A percentile compares a stretch with the other conserved stretches of the same genome.
phyloP scores from a whole-genome alignment of 1,139 yeast genomes.

The Pichia sp. region DNA sequence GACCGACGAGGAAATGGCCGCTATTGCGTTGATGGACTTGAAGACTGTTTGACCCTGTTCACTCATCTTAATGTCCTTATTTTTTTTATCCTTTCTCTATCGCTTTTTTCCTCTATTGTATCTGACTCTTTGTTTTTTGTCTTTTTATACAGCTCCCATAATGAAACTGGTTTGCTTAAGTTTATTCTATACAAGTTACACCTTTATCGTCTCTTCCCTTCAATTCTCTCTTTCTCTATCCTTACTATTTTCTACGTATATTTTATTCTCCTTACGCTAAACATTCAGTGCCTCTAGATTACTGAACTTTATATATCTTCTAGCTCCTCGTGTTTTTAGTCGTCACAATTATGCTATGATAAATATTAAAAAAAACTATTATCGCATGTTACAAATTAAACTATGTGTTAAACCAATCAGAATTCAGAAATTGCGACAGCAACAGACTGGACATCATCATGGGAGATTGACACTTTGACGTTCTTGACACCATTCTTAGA shows the following conservation, averaged over 20 bases:
- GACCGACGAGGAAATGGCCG: constrained; percentile 47
- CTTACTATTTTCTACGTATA: neutral
- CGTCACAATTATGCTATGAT: no score
- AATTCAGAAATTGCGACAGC: constrained; percentile 90
- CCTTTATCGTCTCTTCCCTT: neutral
- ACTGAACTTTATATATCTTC: neutral
- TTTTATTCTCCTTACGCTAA: neutral
- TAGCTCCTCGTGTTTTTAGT: no score
- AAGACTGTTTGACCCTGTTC: constrained; percentile 33
- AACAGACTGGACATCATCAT: constrained; percentile 94
- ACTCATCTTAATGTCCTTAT: neutral
- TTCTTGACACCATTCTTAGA: constrained; percentile 59
- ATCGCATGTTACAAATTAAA: neutral
- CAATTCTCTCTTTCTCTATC: neutral
- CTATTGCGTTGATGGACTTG: constrained; percentile 58
- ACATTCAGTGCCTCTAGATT: neutral
- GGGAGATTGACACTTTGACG: constrained; percentile 87
- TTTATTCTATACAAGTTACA: neutral
- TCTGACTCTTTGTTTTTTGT: neutral
- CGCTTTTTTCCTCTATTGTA: neutral
- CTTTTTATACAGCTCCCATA: constrained; percentile 1
- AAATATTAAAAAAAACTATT: no score
- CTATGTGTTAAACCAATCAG: constrained; percentile 22
- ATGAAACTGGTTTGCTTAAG: constrained; percentile 8
- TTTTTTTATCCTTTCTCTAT: neutral